phyloP scores from a whole-genome alignment of 257 asterid genomes.

The Solanum pinnatisectum region DNA sequence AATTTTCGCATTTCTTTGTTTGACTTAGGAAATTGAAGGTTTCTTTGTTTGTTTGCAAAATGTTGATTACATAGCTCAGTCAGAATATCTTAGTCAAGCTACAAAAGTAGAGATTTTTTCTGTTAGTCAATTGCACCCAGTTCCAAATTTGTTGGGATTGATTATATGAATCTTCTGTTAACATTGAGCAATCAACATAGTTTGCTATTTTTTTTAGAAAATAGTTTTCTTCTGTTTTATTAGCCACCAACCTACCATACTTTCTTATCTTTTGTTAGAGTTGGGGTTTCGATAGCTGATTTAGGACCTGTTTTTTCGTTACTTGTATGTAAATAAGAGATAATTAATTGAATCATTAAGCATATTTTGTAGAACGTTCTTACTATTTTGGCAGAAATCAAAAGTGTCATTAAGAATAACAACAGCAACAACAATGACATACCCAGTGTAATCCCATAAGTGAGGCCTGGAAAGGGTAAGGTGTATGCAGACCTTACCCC shows the following conservation, averaged over 20 bases:
- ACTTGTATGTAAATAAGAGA: not conserved
- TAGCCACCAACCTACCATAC: not conserved
- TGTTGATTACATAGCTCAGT: not conserved
- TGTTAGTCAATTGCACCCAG: not conserved
- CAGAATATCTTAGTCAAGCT: not conserved
- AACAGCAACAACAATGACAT: too few relatives aligned
- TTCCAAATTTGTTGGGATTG: not conserved
- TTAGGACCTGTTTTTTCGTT: not conserved
- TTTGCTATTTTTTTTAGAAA: not conserved
- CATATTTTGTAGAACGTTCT: not conserved
- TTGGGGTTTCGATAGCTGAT: not conserved
- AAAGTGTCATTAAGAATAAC: too few relatives aligned
- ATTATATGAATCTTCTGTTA: not conserved
- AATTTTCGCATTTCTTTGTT: not conserved
- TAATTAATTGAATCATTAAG: not conserved
- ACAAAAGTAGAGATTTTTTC: not conserved
- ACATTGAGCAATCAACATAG: not conserved
- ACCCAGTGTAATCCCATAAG: too few relatives aligned
- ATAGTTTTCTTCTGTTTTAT: not conserved
- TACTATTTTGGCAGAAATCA: too few relatives aligned
- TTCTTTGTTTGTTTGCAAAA: not conserved
- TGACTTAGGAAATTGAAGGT: not conserved
- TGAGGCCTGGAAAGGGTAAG: too few relatives aligned
- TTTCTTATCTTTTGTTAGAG: not conserved
- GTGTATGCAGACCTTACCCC: too few relatives aligned